phyloP scores from a whole-genome alignment of 2,329 filamentous ascomycete genomes.

The Phyllosticta capitalensis region DNA sequence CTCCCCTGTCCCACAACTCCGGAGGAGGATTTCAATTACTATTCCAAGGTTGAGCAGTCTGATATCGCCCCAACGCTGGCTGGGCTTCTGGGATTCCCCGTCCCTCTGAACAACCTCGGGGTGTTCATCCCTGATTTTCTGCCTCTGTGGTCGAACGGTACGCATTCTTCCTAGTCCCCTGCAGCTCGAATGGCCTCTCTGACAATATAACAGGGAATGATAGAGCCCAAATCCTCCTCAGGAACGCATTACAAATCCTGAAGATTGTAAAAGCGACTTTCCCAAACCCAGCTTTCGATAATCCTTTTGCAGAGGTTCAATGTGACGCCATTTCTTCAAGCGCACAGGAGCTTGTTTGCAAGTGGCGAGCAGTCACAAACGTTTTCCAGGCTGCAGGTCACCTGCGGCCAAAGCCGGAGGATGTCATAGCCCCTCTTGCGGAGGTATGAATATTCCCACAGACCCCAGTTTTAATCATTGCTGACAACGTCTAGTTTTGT shows the following conservation, averaged over 20 bases:
- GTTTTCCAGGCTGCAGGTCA: neutral
- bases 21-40: slow-evolving; percentile 69
- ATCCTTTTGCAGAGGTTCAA: slow-evolving; percentile 13
- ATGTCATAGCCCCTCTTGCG: neutral
- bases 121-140: slow-evolving; percentile 74
- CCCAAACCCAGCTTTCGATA: slow-evolving; percentile 42
- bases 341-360: slow-evolving; percentile 49
- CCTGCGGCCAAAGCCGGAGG: neutral
- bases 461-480: neutral
- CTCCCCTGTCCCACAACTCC: slow-evolving; percentile 46
- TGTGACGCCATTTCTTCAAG: slow-evolving; percentile 15
- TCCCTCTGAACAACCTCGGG: slow-evolving; percentile 83
- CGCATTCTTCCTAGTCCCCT: neutral
- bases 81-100: slow-evolving; percentile 74
- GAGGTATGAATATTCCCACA: slow-evolving; percentile 23
- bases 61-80: slow-evolving; percentile 87
- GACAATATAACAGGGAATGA: slow-evolving; percentile 34
- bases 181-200: neutral
- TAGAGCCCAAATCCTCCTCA: slow-evolving; percentile 57
- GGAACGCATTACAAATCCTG: slow-evolving; percentile 74
- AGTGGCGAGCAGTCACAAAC: slow-evolving; percentile 46
- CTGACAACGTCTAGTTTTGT: neutral
- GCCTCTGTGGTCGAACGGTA: slow-evolving; percentile 62
- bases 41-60: slow-evolving; percentile 79
- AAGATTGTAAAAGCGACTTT: slow-evolving; percentile 68